phyloP scores from a whole-genome alignment of 768 basidiomycete genomes.

The Trametes cinnabarina region DNA sequence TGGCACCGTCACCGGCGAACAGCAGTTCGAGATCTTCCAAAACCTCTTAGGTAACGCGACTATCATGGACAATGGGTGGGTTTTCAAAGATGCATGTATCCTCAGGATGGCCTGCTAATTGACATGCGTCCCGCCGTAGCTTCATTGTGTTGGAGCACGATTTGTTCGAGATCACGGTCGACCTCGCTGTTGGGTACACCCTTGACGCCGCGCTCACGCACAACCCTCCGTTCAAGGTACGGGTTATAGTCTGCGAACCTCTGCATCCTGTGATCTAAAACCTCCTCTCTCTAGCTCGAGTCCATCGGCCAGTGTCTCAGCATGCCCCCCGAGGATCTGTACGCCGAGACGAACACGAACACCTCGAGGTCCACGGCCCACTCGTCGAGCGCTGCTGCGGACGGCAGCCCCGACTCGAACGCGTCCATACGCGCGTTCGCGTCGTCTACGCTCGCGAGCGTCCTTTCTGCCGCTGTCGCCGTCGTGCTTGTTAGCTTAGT shows the following conservation, averaged over 20 bases:
- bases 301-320: slow-evolving; percentile 77
- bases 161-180: slow-evolving; percentile 79
- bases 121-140: slow-evolving; percentile 32
- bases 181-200: slow-evolving; percentile 86
- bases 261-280: not conserved
- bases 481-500: slow-evolving; percentile 5
- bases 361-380: slow-evolving; percentile 21
- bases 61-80: slow-evolving; percentile 56
- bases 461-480: slow-evolving; percentile 4
- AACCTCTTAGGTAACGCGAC: slow-evolving; percentile 70
- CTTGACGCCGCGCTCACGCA: slow-evolving; percentile 71
- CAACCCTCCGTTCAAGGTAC: slow-evolving; percentile 62
- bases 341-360: slow-evolving; percentile 72
- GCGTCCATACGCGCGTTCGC: not conserved
- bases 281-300: slow-evolving; percentile 44
- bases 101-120: too few species aligned
- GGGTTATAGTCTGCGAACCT: slow-evolving; percentile 8
- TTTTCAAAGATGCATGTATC: not conserved
- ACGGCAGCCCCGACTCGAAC: not conserved
- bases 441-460: slow-evolving; percentile 5
- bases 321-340: slow-evolving; percentile 64
- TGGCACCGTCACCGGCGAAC: slow-evolving; percentile 64
- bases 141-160: slow-evolving; percentile 93
- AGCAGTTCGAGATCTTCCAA: slow-evolving; percentile 68
- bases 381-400: slow-evolving; percentile 6